A percentile compares a stretch with the other conserved stretches of the same genome.
Conservation (phyloP, 129 eudicot species). For the Arctium minus region DNA sequence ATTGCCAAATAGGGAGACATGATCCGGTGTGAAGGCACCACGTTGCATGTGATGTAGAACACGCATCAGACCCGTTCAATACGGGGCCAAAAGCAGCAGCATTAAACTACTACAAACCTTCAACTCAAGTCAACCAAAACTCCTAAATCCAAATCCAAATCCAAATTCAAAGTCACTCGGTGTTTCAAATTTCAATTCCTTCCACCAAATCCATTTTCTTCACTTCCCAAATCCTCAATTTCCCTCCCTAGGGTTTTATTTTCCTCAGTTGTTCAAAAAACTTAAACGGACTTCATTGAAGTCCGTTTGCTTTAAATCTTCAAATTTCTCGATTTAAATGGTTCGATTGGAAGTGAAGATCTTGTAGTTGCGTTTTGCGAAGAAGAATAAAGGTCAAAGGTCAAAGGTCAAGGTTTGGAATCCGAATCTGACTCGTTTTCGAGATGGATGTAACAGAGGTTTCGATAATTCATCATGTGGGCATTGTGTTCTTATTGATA, state of each 20-base stretch:
- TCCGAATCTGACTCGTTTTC: neutral
- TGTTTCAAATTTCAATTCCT: neutral
- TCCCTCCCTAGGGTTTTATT: neutral
- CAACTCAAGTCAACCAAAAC: neutral
- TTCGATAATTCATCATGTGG: constrained; percentile 70
- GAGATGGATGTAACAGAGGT: constrained; percentile 56
- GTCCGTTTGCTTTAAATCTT: neutral
- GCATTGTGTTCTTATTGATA: constrained; percentile 60
- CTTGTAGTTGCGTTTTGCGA: neutral
- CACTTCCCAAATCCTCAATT: neutral
- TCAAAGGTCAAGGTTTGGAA: constrained; percentile 11
- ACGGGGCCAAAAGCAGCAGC: neutral
- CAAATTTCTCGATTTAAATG: constrained; percentile 2
- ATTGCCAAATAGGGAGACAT: neutral
- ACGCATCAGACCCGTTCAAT: constrained; percentile 27
- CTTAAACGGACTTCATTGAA: neutral
- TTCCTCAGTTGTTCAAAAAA: neutral
- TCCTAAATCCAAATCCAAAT: neutral
- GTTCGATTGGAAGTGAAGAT: neutral
- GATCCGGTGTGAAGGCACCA: constrained; percentile 22
- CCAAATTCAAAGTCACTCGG: neutral
- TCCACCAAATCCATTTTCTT: constrained; percentile 1
- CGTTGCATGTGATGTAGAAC: neutral
- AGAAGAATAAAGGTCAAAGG: neutral
- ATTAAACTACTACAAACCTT: neutral